A percentile compares a stretch with the other conserved stretches of the same genome.
These are phyloP conservation scores for Trichoderma virens DNA, from an alignment of 495 filamentous ascomycete species.

Conservation along the genomic window DNA sequence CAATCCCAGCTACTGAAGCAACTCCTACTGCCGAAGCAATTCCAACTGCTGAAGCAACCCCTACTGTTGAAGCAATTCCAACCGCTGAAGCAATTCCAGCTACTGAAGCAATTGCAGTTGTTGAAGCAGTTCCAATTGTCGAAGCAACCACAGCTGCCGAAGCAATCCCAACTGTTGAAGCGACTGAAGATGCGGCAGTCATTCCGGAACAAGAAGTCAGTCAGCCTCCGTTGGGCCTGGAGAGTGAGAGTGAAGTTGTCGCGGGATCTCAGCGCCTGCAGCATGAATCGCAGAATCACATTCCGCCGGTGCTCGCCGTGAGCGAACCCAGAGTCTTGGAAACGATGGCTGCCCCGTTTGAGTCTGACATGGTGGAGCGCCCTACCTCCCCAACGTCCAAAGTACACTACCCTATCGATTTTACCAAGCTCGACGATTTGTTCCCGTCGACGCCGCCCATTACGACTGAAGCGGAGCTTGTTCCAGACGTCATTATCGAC, in stretches of 20 bases:
- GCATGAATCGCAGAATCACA: not conserved
- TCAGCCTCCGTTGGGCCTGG: not conserved
- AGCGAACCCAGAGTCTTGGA: not conserved
- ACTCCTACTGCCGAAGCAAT: not conserved
- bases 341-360: not conserved
- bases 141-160: no score
- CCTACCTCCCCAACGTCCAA: not conserved
- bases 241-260: not conserved
- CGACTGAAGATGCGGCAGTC: not conserved
- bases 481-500: constrained; percentile 31
- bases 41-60: not conserved
- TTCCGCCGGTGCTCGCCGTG: not conserved
- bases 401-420: constrained; percentile 28
- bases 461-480: not conserved
- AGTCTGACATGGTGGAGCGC: not conserved
- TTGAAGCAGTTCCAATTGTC: no score
- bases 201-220: not conserved
- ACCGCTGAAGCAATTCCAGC: no score
- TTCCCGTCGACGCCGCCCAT: constrained; percentile 22
- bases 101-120: not conserved
- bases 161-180: no score
- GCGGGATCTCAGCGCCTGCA: not conserved
- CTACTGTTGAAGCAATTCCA: no score
- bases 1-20: no score
- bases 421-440: constrained; percentile 35